Conservation (phyloP, 73 alveolate species). For the Blepharisma japonicum region DNA sequence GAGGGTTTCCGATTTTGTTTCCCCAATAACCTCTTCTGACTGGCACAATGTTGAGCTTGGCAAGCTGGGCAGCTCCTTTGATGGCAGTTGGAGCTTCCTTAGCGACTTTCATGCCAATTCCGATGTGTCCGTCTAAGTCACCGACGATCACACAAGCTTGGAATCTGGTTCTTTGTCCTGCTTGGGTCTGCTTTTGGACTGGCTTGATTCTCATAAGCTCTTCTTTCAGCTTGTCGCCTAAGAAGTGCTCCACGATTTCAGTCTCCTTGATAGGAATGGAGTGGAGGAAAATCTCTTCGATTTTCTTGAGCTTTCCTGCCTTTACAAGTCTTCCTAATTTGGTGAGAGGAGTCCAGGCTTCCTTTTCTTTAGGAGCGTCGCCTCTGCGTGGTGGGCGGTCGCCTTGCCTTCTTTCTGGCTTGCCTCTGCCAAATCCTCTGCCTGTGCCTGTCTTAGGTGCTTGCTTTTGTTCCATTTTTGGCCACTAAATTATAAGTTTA, state of each 20-base stretch:
- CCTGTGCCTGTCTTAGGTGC: conserved; percentile 43
- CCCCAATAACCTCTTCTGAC: conserved; percentile 99
- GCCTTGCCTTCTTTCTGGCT: conserved; percentile 83
- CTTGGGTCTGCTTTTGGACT: conserved; percentile 99
- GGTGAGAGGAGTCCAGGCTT: conserved; percentile 98
- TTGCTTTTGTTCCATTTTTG: conserved; percentile 35
- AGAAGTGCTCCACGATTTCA: conserved; percentile 78
- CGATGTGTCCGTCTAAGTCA: conserved; percentile 97
- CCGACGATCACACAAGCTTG: conserved; percentile 99
- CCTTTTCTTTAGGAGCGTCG: conserved; percentile 91
- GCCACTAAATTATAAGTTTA: too few relatives aligned
- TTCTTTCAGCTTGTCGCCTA: conserved; percentile 91
- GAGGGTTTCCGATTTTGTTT: conserved; percentile 98
- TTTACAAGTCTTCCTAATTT: conserved; percentile 99
- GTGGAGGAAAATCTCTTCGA: conserved; percentile 99
- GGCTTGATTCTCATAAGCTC: conserved; percentile 99
- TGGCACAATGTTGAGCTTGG: conserved; percentile 98
- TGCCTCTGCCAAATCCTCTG: conserved; percentile 65
- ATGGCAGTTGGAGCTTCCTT: conserved; percentile 86
- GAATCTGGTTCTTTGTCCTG: conserved; percentile 99
- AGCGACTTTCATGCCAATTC: conserved; percentile 99
- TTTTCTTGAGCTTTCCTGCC: conserved; percentile 86
- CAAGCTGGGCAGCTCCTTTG: conserved; percentile 98
- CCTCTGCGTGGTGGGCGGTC: conserved; percentile 81
- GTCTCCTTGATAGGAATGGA: conserved; percentile 99